Evolutionary conservation across 1,139 yeast genomes (phyloP).

Genomic region (Geotrichum aggregatum): DNA sequence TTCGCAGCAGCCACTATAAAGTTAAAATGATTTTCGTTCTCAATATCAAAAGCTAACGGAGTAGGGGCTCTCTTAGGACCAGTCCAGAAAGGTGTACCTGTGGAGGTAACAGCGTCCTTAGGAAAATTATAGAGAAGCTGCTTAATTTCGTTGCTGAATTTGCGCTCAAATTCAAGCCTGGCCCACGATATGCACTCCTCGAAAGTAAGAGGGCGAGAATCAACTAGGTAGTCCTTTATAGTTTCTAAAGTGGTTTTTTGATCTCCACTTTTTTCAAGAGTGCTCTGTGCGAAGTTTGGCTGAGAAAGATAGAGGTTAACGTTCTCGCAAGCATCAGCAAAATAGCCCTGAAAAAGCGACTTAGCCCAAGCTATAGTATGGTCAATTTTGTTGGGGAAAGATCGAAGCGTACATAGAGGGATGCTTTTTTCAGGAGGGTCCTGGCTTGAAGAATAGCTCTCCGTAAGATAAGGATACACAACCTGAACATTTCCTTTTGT

Average conservation of each 20-base stretch:
- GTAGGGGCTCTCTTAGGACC: conserved; percentile 97
- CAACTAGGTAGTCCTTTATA: conserved; percentile 62
- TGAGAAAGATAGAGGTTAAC: conserved; percentile 87
- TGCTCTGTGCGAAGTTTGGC: conserved; percentile 86
- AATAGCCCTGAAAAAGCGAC: conserved; percentile 89
- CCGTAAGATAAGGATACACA: conserved; percentile 86
- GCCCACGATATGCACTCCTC: conserved; percentile 97
- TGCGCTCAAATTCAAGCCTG: conserved; percentile 77
- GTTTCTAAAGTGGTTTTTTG: conserved; percentile 81
- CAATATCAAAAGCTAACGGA: conserved; percentile 70
- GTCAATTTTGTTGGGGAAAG: conserved; percentile 96
- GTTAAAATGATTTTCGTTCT: conserved; percentile 71
- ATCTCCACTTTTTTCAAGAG: conserved; percentile 87
- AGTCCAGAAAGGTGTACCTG: conserved; percentile 95
- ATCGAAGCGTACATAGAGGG: conserved; percentile 93
- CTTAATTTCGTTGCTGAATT: conserved; percentile 77
- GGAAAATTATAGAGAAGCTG: conserved; percentile 94
- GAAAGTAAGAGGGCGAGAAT: conserved; percentile 78
- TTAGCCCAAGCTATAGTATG: conserved; percentile 99
- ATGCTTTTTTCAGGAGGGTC: conserved; percentile 98
- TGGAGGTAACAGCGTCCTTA: conserved; percentile 81
- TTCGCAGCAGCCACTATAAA: conserved; percentile 88
- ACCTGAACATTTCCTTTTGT: conserved; percentile 98
- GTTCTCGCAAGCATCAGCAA: conserved; percentile 84
- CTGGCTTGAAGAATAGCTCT: conserved; percentile 90